Evolutionary conservation across 1,284 basidiomycete species (phyloP), one percentile per base, ranked within the genome.

Genomic region (Pyrrhoderma lamaoense): DNA sequence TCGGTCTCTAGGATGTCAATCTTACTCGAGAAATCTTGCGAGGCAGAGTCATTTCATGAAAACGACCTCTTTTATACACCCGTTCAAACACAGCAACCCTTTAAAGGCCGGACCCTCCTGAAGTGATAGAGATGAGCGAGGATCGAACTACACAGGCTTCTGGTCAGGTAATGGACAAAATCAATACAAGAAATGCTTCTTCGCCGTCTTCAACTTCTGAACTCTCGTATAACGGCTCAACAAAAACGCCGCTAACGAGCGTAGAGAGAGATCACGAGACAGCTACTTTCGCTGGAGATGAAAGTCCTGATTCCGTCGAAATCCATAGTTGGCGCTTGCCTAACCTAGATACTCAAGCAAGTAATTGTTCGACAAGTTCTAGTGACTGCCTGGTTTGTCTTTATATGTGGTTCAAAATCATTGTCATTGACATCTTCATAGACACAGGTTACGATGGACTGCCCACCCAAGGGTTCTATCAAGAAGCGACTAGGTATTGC

Each of bases 321-420:
- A 52, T 56, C 16, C 22, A 52, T 35, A 56, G 54, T 18, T 56
- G 54, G 54, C 54, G 54, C 7, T 40, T 43, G 49, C 49, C 40
- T 8, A 36, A 8, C 16, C 37, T 51, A 21, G 39, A 55, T 7
- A 38, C 46, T 22, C 49, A 22, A 43, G 16, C 14, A 4, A 51
- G 39, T 18, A 48, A 42, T 22, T 35, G 34, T 0, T 51, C 49
- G 18, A 43, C 53, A 19, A 34, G 45, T 43, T 49, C 49, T 13
- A 51, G 45, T 42, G 38, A n/a, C 38, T 14, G 38, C 3, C 45
- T 31, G 39, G 49, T 51, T 27, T 37, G 49, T 47, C 16, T 18
- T 38, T n/a, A n/a, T n/a, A n/a, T n/a, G n/a, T n/a, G 11, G 11
- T 36, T 40, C 18, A n/a, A 3, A 46, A 19, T 2, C 5, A 36